Conservation (phyloP, 305 asterid genomes). For the Fraxinus greggii region DNA sequence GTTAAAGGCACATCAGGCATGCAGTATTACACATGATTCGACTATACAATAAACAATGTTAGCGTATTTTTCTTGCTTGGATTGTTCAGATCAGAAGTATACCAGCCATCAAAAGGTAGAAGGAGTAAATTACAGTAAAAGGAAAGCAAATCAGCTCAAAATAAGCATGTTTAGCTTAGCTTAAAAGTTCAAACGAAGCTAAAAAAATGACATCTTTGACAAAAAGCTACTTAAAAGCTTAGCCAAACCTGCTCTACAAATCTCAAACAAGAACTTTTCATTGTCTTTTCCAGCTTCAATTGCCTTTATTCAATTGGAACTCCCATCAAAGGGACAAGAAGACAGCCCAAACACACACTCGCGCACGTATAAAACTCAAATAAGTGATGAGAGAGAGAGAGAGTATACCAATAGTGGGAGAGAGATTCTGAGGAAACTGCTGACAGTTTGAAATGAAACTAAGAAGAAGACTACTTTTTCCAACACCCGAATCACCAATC, state of each 20-base stretch:
- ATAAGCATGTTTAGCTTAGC: neutral
- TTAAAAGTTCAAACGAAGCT: neutral
- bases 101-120: neutral
- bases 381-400: neutral
- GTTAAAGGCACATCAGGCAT: neutral
- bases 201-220: neutral
- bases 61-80: neutral
- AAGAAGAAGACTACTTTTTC: constrained; percentile 83
- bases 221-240: neutral
- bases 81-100: neutral
- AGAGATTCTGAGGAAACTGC: constrained; percentile 50
- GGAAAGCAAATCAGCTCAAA: constrained; percentile 15
- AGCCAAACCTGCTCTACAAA: neutral
- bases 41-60: neutral
- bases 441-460: constrained; percentile 58
- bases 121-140: neutral
- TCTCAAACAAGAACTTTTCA: neutral
- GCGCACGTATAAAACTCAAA: neutral
- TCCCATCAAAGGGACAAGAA: neutral
- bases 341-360: neutral
- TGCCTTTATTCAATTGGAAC: neutral
- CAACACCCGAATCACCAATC: constrained; percentile 88
- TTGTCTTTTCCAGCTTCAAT: neutral
- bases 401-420: constrained; percentile 77
- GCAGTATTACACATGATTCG: neutral